phyloP scores from a whole-genome alignment of 2,329 filamentous ascomycete species.

The Colletotrichum sp. region DNA sequence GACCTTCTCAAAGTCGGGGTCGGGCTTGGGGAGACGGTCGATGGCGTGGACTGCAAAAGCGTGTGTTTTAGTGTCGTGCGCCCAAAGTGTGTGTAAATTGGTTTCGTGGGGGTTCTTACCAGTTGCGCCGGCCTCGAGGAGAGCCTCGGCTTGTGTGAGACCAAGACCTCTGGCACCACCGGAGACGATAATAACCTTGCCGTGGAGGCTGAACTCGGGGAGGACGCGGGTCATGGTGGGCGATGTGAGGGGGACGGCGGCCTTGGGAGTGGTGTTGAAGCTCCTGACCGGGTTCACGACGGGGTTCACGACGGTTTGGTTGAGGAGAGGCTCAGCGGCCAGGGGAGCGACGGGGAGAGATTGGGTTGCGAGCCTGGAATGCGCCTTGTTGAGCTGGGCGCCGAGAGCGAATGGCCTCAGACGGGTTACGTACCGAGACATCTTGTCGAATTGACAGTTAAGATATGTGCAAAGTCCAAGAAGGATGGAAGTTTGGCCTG shows the following conservation, averaged over 20 bases:
- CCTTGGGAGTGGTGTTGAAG: slow-evolving; percentile 12
- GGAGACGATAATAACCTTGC: slow-evolving; percentile 78
- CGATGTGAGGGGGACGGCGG: slow-evolving; percentile 4
- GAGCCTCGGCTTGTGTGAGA: slow-evolving; percentile 77
- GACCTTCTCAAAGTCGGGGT: slow-evolving; percentile 67
- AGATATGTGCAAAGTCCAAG: background rate
- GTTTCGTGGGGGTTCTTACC: slow-evolving; percentile 37
- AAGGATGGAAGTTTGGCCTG: background rate
- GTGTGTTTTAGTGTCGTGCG: background rate
- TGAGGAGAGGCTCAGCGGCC: background rate
- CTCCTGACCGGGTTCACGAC: background rate
- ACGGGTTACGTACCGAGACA: slow-evolving; percentile 17
- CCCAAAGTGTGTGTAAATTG: background rate
- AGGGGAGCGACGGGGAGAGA: background rate
- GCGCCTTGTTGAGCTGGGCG: slow-evolving; percentile 3
- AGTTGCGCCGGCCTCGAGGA: slow-evolving; percentile 79
- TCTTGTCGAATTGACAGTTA: slow-evolving; percentile 1
- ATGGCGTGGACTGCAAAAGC: slow-evolving; percentile 64
- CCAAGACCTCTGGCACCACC: slow-evolving; percentile 80
- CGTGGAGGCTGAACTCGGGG: slow-evolving; percentile 77
- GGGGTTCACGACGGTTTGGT: background rate
- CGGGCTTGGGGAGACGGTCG: slow-evolving; percentile 59
- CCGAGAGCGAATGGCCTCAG: slow-evolving; percentile 1
- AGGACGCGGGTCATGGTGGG: slow-evolving; percentile 40
- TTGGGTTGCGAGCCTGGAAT: background rate